Base-by-base conservation (phyloP, 2,329 filamentous ascomycete genomes). In the Curvularia sp. region DNA sequence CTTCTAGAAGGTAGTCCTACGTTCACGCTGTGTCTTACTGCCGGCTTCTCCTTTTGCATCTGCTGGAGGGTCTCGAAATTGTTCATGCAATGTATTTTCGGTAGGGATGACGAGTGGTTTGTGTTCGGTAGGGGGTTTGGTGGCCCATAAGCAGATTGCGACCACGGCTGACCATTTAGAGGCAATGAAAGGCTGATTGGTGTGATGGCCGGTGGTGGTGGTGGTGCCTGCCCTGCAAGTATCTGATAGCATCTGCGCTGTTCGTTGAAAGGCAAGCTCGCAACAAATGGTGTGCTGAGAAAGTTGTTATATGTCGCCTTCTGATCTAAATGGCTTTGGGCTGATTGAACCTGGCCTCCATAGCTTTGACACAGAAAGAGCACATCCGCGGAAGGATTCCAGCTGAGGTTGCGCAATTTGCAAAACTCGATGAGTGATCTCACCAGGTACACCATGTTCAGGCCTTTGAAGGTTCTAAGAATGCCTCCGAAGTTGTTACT, bases 381-480 rank as follows among this genome's bases (percentile, higher is more conserved):
- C 1, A 76, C 44, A 35, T 75, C 70, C 48, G 68, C 68, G 35
- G 58, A 63, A 4, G 73, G 71, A 50, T 75, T 71, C 72, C 73
- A 75, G 2, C 54, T 33, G 3, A 76, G 54, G 20, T 69, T 64
- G 35, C 59, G 61, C n/a, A 58, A 60, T 20, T 62, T 70, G 53
- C 66, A 75, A 30, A 64, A 69, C 18, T 67, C 60, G 3, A 75
- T 48, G 12, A 72, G 46, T 2, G 70, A 69, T 30, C 66, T 70
- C 22, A 75, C 49, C 3, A 75, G 57, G 49, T 74, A 71, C 3
- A 68, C 58, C 53, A 73, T 69, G 48, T 74, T 75, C 10, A 76
- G 47, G 5, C 71, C 64, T 48, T 69, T 74, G 53, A 69, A 71
- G n/a, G 59, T 69, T 28, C 57, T 62, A 5, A 64, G 57, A 18